Base-by-base conservation (phyloP, 768 basidiomycete species). In the Erythrobasidium yunnanense region DNA sequence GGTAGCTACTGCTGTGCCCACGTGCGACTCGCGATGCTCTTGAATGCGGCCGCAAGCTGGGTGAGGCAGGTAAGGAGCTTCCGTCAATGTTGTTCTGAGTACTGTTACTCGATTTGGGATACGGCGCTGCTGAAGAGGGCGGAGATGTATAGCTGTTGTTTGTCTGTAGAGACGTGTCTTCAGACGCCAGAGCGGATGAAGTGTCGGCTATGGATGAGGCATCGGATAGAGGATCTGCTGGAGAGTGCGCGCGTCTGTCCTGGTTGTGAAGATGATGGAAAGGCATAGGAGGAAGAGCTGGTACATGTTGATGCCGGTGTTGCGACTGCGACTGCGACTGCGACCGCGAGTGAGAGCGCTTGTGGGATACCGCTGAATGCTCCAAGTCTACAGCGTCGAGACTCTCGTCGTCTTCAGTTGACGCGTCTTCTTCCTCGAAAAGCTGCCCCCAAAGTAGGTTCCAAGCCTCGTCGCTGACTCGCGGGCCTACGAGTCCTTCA, bases 391-490 rank as follows among this genome's bases (percentile, higher is more conserved):
- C 38, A 42, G n/a, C n/a, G 38, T 42, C 38, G 38, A 42, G n/a
- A 11, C 38, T n/a, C 38, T 11, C 65, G n/a, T 55, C 53, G 23
- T 62, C 53, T 20, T 66, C 65, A 20, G 47, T n/a, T n/a, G 38
- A 15, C 27, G 25, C 54, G 23, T 55, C 54, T 38, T 55, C 54
- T 55, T 55, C 54, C 49, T 8, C 49, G 27, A 73, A 70, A 6
- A 74, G 67, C 46, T 58, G 68, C 20, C 57, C 77, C 89, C 90
- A 93, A n/a, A 92, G 80, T 71, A 85, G 81, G 73, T 80, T 84
- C 90, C 90, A 92, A 51, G 89, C 85, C 45, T 87, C 87, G 66
- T 92, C 88, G 42, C 87, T 87, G 32, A 93, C 78, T 50, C 87
- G 79, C 13, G 90, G 90, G 13, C 90, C 90, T 8, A 42, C 80